A percentile compares a stretch with the other conserved stretches of the same genome.
Conservation (phyloP, 371 early-diverging fungal species). For the Mortierella sp. region DNA sequence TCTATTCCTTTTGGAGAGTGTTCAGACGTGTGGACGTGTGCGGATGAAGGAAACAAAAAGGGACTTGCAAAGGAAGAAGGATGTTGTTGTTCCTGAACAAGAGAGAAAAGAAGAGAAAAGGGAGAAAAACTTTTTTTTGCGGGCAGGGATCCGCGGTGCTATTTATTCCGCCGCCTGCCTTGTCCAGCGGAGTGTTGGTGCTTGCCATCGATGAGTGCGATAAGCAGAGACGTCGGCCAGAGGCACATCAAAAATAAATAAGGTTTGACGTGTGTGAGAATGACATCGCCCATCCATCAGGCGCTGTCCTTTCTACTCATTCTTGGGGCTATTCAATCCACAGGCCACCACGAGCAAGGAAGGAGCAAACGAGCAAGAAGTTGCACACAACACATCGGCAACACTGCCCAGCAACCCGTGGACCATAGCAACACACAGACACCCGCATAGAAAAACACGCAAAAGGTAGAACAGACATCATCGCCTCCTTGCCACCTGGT, state of each 20-base stretch:
- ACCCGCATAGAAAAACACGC: not conserved
- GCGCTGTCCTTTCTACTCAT: not conserved
- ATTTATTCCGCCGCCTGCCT: not conserved
- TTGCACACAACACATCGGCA: not conserved
- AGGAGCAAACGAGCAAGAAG: too few species aligned
- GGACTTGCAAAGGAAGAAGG: not conserved
- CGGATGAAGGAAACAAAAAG: not conserved
- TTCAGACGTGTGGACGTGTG: not conserved
- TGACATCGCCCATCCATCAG: not conserved
- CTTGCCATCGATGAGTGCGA: not conserved
- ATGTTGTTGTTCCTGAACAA: conserved; percentile 8
- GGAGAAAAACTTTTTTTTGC: not conserved
- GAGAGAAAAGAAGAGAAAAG: not conserved
- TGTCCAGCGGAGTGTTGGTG: not conserved
- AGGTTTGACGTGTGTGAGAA: not conserved
- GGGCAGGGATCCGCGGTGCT: not conserved
- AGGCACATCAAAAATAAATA: conserved; percentile 10
- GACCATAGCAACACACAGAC: not conserved
- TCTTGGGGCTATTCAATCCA: not conserved
- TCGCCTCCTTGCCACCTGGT: not conserved
- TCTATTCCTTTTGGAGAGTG: not conserved
- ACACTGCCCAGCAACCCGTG: not conserved
- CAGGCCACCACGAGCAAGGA: too few species aligned
- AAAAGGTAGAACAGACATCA: not conserved
- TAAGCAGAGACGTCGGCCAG: not conserved